These are phyloP conservation scores for Chaetomidium leptoderma DNA, from an alignment of 495 filamentous ascomycete genomes.

Conservation along the genomic window DNA sequence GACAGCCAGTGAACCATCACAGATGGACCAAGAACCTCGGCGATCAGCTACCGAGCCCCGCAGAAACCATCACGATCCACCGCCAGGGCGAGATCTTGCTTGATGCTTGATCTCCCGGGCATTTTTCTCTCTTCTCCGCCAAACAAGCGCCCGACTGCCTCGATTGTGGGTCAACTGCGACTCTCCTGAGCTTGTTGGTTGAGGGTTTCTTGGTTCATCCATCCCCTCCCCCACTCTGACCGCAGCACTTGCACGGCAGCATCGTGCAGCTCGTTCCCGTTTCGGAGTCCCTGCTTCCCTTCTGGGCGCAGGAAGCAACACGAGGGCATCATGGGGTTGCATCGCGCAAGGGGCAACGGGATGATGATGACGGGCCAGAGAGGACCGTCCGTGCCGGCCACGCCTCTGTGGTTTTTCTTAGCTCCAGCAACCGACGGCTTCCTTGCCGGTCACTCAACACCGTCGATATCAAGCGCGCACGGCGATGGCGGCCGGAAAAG, in stretches of 20 bases:
- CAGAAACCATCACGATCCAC: constrained; percentile 14
- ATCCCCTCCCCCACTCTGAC: constrained; percentile 3
- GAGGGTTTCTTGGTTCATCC: not conserved
- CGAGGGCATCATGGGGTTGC: constrained; percentile 16
- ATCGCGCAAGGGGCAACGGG: constrained; percentile 13
- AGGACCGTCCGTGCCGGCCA: constrained; percentile 6
- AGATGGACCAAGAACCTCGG: constrained; percentile 1
- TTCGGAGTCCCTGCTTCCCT: constrained; percentile 8
- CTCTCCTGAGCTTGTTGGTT: constrained; percentile 1
- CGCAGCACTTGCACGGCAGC: constrained; percentile 1
- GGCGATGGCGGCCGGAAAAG: not conserved
- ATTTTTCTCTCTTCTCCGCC: not conserved
- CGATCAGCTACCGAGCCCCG: constrained; percentile 13
- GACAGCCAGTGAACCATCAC: constrained; percentile 3
- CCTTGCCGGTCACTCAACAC: not conserved
- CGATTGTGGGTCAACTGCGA: not conserved
- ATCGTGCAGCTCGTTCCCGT: constrained; percentile 8
- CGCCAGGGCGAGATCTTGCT: constrained; percentile 14
- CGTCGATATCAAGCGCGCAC: not conserved
- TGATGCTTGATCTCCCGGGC: constrained; percentile 12
- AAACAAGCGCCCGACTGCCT: constrained; percentile 4
- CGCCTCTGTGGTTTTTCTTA: not conserved
- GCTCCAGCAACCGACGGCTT: not conserved
- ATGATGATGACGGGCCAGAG: not conserved
- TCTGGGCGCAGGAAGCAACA: constrained; percentile 7